A percentile compares a stretch with the other conserved stretches of the same genome.
Evolutionary conservation across 345 rosid genomes (phyloP).

Genomic region (Lumnitzera racemosa): DNA sequence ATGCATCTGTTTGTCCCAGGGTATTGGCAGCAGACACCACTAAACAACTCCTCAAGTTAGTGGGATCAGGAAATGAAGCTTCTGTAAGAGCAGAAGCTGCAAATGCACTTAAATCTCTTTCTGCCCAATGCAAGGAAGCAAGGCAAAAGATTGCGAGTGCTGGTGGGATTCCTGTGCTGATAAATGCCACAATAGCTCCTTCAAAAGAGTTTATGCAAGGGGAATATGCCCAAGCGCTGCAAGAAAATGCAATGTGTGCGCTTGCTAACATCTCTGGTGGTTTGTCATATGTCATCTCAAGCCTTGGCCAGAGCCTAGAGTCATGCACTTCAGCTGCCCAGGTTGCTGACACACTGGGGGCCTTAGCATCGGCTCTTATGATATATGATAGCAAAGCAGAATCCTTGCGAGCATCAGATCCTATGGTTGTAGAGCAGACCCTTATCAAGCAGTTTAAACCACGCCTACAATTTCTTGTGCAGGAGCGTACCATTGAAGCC

Average conservation of each 20-base stretch:
- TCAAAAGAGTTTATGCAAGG: conserved; percentile 99
- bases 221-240: conserved; percentile 93
- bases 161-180: conserved; percentile 88
- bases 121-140: conserved; percentile 90
- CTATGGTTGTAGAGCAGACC: conserved; percentile 68
- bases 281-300: conserved; percentile 88
- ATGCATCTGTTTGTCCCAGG: conserved; percentile 78
- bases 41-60: conserved; percentile 73
- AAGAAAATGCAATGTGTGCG: conserved; percentile 99
- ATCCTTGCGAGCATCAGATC: conserved; percentile 74
- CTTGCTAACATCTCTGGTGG: conserved; percentile 99
- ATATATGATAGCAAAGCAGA: conserved; percentile 92
- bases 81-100: conserved; percentile 99
- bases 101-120: conserved; percentile 92
- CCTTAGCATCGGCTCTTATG: conserved; percentile 99
- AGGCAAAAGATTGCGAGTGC: conserved; percentile 78
- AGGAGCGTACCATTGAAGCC: conserved; percentile 97
- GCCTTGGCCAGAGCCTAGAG: conserved; percentile 99
- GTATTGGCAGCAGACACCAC: conserved; percentile 90
- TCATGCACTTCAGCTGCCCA: conserved; percentile 95
- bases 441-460: conserved; percentile 91
- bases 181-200: conserved; percentile 98
- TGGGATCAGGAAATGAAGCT: conserved; percentile 95
- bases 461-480: conserved; percentile 75
- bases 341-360: conserved; percentile 95